These are phyloP conservation scores for Ramularia collo-cygni DNA, from an alignment of 2,329 filamentous ascomycete species.

Conservation along the genomic window DNA sequence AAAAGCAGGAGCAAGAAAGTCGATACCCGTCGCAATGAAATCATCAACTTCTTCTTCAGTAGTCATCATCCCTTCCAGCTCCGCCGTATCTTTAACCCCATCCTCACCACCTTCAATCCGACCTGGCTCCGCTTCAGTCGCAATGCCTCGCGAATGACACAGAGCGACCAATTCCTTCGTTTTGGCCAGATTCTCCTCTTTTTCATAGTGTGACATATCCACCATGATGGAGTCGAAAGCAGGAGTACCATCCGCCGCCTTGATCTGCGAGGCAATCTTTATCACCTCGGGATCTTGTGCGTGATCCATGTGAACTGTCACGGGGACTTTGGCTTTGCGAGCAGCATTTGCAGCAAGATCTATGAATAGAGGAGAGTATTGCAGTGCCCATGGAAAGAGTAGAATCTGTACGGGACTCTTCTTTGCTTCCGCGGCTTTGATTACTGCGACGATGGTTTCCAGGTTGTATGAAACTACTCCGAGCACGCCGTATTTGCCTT, in stretches of 20 bases:
- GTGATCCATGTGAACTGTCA: conserved; percentile 44
- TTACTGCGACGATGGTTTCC: conserved; percentile 62
- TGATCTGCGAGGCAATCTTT: conserved; percentile 19
- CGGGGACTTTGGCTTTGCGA: conserved; percentile 35
- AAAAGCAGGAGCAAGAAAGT: conserved; percentile 28
- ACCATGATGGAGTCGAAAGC: conserved; percentile 63
- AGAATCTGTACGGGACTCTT: conserved; percentile 63
- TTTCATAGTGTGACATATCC: conserved; percentile 31
- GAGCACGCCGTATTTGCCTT: conserved; percentile 29
- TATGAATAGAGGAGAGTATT: conserved; percentile 52
- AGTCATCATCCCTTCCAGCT: conserved; percentile 25
- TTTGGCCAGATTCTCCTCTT: conserved; percentile 26
- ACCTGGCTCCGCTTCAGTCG: conserved; percentile 29
- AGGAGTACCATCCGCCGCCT: conserved; percentile 33
- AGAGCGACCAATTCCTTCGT: conserved; percentile 25
- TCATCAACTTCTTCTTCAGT: conserved; percentile 25
- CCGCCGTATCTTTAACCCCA: conserved; percentile 25
- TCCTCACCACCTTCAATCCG: conserved; percentile 31
- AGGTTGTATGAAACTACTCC: conserved; percentile 43
- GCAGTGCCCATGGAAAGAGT: conserved; percentile 67
- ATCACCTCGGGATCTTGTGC: conserved; percentile 38
- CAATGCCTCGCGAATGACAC: conserved; percentile 26
- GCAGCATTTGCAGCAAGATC: conserved; percentile 41
- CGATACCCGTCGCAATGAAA: conserved; percentile 26
- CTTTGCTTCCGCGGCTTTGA: conserved; percentile 62